Base-by-base conservation (phyloP, 75 land plant species). In the Pinus taeda region DNA sequence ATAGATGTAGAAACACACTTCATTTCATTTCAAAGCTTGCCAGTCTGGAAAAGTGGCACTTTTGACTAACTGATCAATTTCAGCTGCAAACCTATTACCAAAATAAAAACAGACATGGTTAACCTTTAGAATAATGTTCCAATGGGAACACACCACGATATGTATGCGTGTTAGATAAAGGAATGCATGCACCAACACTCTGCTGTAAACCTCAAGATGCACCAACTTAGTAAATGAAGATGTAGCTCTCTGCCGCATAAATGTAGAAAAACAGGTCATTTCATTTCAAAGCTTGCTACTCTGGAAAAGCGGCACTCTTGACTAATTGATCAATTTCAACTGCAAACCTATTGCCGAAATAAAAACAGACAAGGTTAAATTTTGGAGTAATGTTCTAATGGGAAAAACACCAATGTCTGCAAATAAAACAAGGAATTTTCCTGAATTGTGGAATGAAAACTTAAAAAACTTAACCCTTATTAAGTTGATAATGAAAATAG, bases 61-160 rank as follows among this genome's bases (percentile, higher is more conserved):
- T n/a, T 73, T 73, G 33, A 73, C 74, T 73, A 73, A 56, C 26
- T 56, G 74, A 55, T 73, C 74, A 55, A 73, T 73, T 73, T 73
- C 74, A 49, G 22, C 74, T 22, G 74, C 74, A 56, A 73, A 73
- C 57, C 74, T 73, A 26, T 73, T 7, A 6, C 12, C 14, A 45
- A 71, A n/a, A 33, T 6, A 71, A n/a, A n/a, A 71, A 60, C 37
- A 49, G 14, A 24, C 15, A 45, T 53, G 57, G 21, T 60, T 1
- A 60, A 20, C 21, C 22, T 60, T 20, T 60, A 1, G 22, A 60
- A 60, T 60, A 20, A 18, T 33, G 33, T 33, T 33, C 33, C 33
- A 33, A 33, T 33, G 33, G 33, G 33, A 33, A 33, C 33, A 33
- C 33, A 33, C 2, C 33, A 33, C 2, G 33, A 33, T 33, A 33